Percentiles rank a stretch among this genome's conserved stretches.
Conservation (phyloP, 768 basidiomycete species). For the Obba rivulosa region DNA sequence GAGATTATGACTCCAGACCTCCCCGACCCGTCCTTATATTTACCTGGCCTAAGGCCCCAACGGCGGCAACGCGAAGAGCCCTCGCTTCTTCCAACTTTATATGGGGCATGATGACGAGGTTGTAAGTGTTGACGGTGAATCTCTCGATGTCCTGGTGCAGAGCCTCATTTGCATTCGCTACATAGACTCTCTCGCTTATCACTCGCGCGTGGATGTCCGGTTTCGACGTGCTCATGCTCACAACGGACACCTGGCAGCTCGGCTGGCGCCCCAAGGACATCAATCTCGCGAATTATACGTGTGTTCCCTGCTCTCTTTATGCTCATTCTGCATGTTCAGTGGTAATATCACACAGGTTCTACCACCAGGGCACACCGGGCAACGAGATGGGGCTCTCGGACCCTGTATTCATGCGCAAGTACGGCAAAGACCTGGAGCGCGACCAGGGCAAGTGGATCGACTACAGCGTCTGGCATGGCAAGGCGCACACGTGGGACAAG, state of each 20-base stretch:
- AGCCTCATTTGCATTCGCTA: not conserved
- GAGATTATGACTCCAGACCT: not conserved
- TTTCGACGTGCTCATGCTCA: constrained; percentile 43
- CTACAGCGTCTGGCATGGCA: constrained; percentile 43
- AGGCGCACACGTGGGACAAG: constrained; percentile 49
- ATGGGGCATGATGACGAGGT: constrained; percentile 51
- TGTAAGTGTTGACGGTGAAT: constrained; percentile 18
- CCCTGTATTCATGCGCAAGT: constrained; percentile 46
- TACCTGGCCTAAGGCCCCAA: constrained; percentile 16
- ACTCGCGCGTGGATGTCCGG: constrained; percentile 41
- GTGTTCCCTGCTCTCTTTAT: constrained; percentile 7
- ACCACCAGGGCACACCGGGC: constrained; percentile 29
- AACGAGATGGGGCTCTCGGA: constrained; percentile 43
- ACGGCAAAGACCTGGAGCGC: constrained; percentile 32
- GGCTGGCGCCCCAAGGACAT: constrained; percentile 46
- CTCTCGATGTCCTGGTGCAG: too few relatives aligned
- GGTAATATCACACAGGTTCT: constrained; percentile 26
- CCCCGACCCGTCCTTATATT: not conserved
- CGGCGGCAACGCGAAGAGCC: constrained; percentile 30
- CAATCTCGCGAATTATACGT: constrained; percentile 45
- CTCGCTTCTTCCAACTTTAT: constrained; percentile 53
- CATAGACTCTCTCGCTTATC: constrained; percentile 39
- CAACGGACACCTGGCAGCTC: constrained; percentile 46
- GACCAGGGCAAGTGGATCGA: constrained; percentile 47
- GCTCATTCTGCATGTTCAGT: not conserved